These are phyloP conservation scores for Boletus holoroseus DNA, from an alignment of 1,284 basidiomycete species.

Conservation along the genomic window DNA sequence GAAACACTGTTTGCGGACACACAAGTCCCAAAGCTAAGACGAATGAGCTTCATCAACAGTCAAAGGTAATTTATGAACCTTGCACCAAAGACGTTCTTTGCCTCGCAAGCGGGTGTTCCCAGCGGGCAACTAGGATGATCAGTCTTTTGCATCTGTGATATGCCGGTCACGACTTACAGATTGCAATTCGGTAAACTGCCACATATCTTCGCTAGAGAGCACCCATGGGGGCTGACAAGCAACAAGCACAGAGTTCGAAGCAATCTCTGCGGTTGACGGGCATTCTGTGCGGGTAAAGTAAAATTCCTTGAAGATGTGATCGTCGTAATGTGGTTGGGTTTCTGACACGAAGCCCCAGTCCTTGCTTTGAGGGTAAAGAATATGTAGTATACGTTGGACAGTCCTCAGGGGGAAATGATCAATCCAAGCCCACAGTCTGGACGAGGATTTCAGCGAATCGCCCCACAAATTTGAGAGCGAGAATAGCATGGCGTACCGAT, in stretches of 20 bases:
- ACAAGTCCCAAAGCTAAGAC: constrained; percentile 43
- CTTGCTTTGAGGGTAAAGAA: constrained; percentile 35
- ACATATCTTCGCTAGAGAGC: constrained; percentile 37
- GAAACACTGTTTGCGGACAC: constrained; percentile 36
- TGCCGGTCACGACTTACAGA: constrained; percentile 28
- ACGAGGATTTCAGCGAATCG: background rate
- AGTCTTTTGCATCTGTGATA: background rate
- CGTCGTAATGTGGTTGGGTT: constrained; percentile 31
- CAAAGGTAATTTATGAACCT: constrained; percentile 31
- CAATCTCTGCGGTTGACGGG: constrained; percentile 22
- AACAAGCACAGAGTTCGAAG: constrained; percentile 35
- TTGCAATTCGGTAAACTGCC: constrained; percentile 35
- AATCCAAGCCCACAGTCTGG: constrained; percentile 40
- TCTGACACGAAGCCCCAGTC: constrained; percentile 33
- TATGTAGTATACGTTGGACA: constrained; percentile 40
- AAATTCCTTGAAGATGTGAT: constrained; percentile 34
- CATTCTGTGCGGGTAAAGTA: constrained; percentile 34
- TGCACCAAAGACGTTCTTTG: constrained; percentile 43
- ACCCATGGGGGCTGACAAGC: constrained; percentile 49
- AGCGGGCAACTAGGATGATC: constrained; percentile 25
- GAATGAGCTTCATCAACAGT: constrained; percentile 8
- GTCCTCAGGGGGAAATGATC: constrained; percentile 41
- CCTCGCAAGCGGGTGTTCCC: constrained; percentile 29
- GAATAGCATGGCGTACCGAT: constrained; percentile 21
- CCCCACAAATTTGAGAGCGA: background rate